These are phyloP conservation scores for Podila horticola DNA, from an alignment of 192 early-diverging fungal species.

Conservation along the genomic window DNA sequence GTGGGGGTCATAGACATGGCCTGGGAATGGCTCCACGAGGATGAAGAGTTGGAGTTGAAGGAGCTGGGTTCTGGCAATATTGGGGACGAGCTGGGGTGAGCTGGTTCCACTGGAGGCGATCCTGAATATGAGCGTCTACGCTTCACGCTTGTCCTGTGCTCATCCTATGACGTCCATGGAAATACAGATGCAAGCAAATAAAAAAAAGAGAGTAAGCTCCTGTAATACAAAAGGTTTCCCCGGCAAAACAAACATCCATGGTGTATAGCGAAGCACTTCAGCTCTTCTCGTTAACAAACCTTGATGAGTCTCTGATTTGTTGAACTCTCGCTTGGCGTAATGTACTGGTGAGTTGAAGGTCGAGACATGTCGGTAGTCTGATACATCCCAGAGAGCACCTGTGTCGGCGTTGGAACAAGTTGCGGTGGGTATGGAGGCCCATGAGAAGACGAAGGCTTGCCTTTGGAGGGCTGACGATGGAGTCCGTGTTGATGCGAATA, in stretches of 20 bases:
- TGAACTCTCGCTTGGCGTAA: neutral
- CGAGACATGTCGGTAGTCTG: neutral
- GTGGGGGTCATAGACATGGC: neutral
- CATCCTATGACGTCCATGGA: neutral
- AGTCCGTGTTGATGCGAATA: constrained; percentile 2
- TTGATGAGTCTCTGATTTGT: too few relatives aligned
- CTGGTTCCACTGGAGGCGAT: constrained; percentile 8
- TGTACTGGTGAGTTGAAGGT: neutral
- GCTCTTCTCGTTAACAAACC: too few relatives aligned
- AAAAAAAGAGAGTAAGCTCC: too few relatives aligned
- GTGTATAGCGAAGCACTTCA: too few relatives aligned
- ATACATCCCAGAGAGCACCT: constrained; percentile 21
- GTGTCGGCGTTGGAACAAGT: constrained; percentile 29
- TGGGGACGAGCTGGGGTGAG: constrained; percentile 12
- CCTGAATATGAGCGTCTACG: constrained; percentile 27
- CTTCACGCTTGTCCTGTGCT: constrained; percentile 17
- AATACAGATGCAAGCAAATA: neutral
- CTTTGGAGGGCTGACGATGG: constrained; percentile 28
- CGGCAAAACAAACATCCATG: too few relatives aligned
- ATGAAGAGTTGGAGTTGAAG: constrained; percentile 42
- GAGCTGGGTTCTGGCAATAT: constrained; percentile 23
- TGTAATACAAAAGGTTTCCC: too few relatives aligned
- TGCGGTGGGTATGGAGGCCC: constrained; percentile 2
- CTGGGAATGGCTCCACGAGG: constrained; percentile 33
- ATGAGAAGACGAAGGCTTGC: constrained; percentile 10